Base-by-base conservation (phyloP, 306 rosid species). In the Leucaena leucocephala region DNA sequence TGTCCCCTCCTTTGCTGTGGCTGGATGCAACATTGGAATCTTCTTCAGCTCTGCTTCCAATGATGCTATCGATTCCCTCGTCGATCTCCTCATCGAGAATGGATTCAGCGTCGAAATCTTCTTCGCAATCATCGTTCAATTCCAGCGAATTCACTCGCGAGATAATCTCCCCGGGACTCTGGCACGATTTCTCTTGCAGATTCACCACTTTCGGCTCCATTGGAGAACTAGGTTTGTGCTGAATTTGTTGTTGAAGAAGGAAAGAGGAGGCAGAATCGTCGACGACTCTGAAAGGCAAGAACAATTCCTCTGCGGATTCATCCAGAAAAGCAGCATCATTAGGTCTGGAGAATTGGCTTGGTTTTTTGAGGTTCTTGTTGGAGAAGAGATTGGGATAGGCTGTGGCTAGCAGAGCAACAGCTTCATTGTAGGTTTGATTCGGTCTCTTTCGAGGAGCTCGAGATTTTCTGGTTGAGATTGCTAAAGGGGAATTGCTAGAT, bases 381-480 rank as follows among this genome's bases (percentile, higher is more conserved):
- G 96, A 78, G 89, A 95, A 95, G 48, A 95, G 88, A 55, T 90
- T 88, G 0, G 99, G 99, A 80, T 95, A 95, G 0, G 93, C 98
- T 0, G 96, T 93, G 73, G 98, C 90, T 27, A 93, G 97, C 43
- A 95, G 85, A 15, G 92, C 82, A 2, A 98, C 94, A 3, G 99
- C 98, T 78, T 95, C 99, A 71, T 93, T 95, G 89, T 91, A 95
- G 33, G 86, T 95, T 79, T 95, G 98, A 82, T 95, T 95, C 7
- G 99, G 99, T 6, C 99, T 88, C 66, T 95, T 95, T 15, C 99
- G 68, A 0, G 94, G 92, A 0, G 98, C 90, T 74, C 99, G 69
- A 7, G 91, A 88, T 76, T 95, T 95, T 17, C 94, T 71, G 5
- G 98, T 93, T 0, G 89, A 86, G 84, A 95, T 90, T 73, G 94